Evolutionary conservation across 495 filamentous ascomycete species (phyloP).

Genomic region (Neurospora sp.): DNA sequence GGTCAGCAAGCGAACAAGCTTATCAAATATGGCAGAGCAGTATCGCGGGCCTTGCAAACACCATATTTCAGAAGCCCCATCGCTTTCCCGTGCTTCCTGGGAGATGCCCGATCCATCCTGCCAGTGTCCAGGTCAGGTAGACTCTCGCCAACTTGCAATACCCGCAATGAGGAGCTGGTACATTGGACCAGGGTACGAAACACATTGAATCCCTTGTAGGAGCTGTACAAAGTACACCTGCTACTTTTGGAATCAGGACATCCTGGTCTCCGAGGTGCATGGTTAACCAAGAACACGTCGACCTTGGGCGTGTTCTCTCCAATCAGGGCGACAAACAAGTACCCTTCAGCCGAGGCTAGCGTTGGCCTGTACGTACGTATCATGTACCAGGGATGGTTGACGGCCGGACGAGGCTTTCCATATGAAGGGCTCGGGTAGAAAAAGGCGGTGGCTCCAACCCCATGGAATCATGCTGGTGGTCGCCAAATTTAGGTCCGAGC

Average conservation of each 20-base stretch:
- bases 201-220: neutral
- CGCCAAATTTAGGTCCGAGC: slow-evolving; percentile 11
- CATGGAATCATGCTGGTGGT: slow-evolving; percentile 2
- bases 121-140: slow-evolving; percentile 3
- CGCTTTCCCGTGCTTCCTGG: neutral
- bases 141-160: slow-evolving; percentile 1
- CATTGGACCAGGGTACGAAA: slow-evolving; percentile 1
- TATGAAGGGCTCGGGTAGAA: slow-evolving; percentile 2
- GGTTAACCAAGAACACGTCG: slow-evolving; percentile 13
- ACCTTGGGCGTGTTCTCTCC: slow-evolving; percentile 11
- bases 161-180: slow-evolving; percentile 3
- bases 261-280: slow-evolving; percentile 8
- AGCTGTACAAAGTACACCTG: slow-evolving; percentile 4
- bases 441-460: slow-evolving; percentile 5
- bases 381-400: slow-evolving; percentile 4
- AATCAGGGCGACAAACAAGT: slow-evolving; percentile 14
- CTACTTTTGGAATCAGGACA: slow-evolving; percentile 10
- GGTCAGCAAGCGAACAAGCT: neutral
- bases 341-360: slow-evolving; percentile 15
- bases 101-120: slow-evolving; percentile 1
- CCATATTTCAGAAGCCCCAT: neutral
- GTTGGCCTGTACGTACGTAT: slow-evolving; percentile 4
- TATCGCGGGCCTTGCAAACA: neutral
- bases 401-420: slow-evolving; percentile 4
- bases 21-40: neutral